Evolutionary conservation across 768 basidiomycete species (phyloP), one percentile per base, ranked within the genome.

Genomic region (Leucocoprinus leucothites): DNA sequence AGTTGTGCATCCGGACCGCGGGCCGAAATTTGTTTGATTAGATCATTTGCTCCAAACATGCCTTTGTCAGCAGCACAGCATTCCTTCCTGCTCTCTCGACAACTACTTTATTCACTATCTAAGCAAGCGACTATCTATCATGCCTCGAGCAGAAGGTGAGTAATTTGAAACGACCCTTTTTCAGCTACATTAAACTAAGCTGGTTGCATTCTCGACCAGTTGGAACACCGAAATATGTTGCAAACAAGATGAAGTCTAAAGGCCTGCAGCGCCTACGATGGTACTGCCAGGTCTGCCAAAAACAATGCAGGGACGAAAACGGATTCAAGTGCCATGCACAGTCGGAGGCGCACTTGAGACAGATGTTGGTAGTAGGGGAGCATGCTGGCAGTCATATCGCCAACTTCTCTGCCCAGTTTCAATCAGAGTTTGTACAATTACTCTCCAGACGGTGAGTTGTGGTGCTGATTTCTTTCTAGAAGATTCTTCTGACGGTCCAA

Each of bases 261-360:
- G 96, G 94, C 63, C 78, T 96, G 47, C 96, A 97, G 71, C 85
- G 94, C 65, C 82, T 98, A 60, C 82, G 95, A 59, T 98, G 95
- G 96, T 99, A 91, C 73, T 98, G 96, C 66, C 96, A 99, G 79
- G 92, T 98, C 61, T 98, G 97, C 82, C 76, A 98, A 80, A 99
- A 99, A 69, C 96, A 98, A 71, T 98, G 96, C 70, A 79, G 95
- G 67, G 91, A 98, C 71, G 97, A 98, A 76, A 99, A 99, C 71
- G 97, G 95, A 16, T 99, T 98, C 83, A 97, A 97, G 72, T 95
- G 93, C 69, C 94, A 98, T 68, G 82, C 86, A 14, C 81, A 82
- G 51, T 91, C 91, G 26, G 94, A 96, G 69, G 79, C 87, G 1
- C 97, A 99, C 72, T 75, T 98, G 34, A 84, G 97, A 2, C 94